Percentiles rank a stretch among this genome's conserved stretches.
Conservation (phyloP, 345 rosid genomes). For the Alliaria petiolata region DNA sequence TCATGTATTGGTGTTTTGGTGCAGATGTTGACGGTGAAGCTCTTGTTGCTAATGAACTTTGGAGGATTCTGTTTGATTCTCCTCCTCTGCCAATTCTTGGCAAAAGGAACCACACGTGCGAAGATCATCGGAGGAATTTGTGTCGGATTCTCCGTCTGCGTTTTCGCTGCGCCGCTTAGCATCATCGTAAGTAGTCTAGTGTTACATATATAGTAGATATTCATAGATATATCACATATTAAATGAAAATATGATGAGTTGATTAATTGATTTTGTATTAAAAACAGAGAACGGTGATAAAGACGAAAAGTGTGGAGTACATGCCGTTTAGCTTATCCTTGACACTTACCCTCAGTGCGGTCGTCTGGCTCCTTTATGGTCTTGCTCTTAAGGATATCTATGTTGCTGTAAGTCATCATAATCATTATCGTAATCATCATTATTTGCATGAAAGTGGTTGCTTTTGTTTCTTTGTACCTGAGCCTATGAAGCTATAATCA, state of each 20-base stretch:
- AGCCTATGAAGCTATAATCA: constrained; percentile 21
- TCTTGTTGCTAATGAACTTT: constrained; percentile 44
- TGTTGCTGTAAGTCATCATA: constrained; percentile 40
- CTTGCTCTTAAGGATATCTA: constrained; percentile 42
- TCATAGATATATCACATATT: background rate
- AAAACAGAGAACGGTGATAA: constrained; percentile 42
- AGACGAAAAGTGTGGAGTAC: constrained; percentile 65
- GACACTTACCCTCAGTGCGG: constrained; percentile 50
- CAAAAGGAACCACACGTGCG: constrained; percentile 41
- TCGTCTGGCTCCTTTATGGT: constrained; percentile 57
- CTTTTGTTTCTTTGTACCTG: constrained; percentile 31
- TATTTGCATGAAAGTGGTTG: constrained; percentile 12
- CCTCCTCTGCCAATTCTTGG: constrained; percentile 42
- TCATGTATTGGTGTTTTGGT: background rate
- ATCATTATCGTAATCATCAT: constrained; percentile 8
- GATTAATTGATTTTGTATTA: background rate
- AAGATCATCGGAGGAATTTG: constrained; percentile 54
- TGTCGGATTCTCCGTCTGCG: constrained; percentile 46
- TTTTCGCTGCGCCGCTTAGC: constrained; percentile 62
- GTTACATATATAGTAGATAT: background rate
- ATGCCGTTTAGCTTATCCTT: constrained; percentile 59
- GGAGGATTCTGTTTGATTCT: constrained; percentile 46
- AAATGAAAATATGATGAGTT: background rate
- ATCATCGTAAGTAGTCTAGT: constrained; percentile 40
- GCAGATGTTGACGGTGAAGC: constrained; percentile 49